A percentile compares a stretch with the other conserved stretches of the same genome.
Evolutionary conservation across 305 asterid species (phyloP).

Genomic region (Fraxinus xanthoxyloides): DNA sequence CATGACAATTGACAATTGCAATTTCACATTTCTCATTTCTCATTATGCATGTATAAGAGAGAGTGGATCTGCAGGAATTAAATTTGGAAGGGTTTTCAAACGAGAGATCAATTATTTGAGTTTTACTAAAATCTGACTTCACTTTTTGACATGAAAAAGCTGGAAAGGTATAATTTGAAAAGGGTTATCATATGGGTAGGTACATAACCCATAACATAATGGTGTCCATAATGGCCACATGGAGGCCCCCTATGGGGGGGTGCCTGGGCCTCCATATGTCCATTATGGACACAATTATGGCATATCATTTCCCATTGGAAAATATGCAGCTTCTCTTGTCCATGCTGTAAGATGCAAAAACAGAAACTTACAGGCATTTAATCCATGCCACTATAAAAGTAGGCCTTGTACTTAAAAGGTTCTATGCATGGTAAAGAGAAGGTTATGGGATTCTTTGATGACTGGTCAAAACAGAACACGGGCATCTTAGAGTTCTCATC

Average conservation of each 20-base stretch:
- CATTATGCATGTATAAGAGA: background rate
- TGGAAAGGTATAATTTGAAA: background rate
- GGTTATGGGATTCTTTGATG: background rate
- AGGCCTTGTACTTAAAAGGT: background rate
- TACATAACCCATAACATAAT: too few relatives aligned
- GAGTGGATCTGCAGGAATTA: background rate
- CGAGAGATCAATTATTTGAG: background rate
- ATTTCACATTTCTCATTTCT: background rate
- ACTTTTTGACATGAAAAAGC: slow-evolving; percentile 4
- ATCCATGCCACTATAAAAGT: slow-evolving; percentile 6
- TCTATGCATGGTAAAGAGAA: background rate
- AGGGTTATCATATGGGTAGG: too few relatives aligned
- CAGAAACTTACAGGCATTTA: background rate
- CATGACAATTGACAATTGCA: background rate
- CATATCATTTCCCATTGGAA: too few relatives aligned
- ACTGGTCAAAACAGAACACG: background rate
- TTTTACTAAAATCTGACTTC: background rate
- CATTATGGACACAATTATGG: too few relatives aligned
- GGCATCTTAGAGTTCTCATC: background rate
- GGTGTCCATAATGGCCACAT: too few relatives aligned
- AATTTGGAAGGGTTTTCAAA: background rate
- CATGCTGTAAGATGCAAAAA: background rate
- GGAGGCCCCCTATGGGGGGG: too few relatives aligned
- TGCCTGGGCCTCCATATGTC: too few relatives aligned
- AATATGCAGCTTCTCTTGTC: slow-evolving; percentile 1